phyloP scores from a whole-genome alignment of 208 protist genomes.

The Tritrichomonas musculus region DNA sequence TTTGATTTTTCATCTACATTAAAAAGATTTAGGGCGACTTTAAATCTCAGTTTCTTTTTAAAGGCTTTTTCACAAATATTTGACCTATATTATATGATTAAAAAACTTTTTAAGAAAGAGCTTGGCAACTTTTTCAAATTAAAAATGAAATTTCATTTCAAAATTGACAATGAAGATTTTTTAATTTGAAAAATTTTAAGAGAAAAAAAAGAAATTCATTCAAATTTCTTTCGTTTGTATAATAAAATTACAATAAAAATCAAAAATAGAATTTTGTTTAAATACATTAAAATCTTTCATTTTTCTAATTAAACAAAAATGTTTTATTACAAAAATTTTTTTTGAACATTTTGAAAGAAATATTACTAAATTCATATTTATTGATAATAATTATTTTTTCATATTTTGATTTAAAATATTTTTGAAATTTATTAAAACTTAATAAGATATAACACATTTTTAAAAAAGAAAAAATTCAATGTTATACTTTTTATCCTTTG shows the following conservation, averaged over 20 bases:
- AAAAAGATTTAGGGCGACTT: not conserved
- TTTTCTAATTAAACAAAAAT: not conserved
- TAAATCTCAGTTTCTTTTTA: not conserved
- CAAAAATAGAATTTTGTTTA: not conserved
- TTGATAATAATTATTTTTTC: too few species aligned
- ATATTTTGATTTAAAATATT: too few species aligned
- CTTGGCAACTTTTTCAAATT: not conserved
- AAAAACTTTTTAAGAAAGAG: not conserved
- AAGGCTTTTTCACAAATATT: not conserved
- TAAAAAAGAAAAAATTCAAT: too few species aligned
- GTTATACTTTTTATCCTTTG: too few species aligned
- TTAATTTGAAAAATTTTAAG: not conserved
- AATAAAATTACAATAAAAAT: not conserved
- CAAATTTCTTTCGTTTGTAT: not conserved
- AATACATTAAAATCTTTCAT: not conserved
- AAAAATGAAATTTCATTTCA: not conserved
- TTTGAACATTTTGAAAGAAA: too few species aligned
- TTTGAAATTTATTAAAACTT: too few species aligned
- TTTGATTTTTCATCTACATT: not conserved
- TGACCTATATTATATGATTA: not conserved
- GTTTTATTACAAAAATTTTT: not conserved
- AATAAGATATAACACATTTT: too few species aligned
- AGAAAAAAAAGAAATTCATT: not conserved
- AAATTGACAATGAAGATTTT: not conserved
- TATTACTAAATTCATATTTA: too few species aligned